Evolutionary conservation across 192 early-diverging fungal species (phyloP).

Genomic region (Phycomyces nitens): DNA sequence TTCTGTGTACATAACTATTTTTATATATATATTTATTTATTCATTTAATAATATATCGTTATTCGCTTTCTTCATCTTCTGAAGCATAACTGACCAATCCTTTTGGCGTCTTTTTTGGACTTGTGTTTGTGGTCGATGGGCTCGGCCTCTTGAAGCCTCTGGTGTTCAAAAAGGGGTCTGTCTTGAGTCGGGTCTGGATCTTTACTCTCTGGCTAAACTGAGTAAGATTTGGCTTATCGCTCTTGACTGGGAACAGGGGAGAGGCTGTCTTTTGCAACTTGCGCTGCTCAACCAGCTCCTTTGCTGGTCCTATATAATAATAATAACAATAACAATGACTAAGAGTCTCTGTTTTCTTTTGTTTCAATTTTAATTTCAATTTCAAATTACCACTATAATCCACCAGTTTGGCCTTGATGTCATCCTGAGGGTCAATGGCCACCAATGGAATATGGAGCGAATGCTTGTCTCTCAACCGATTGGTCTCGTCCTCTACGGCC

Average conservation of each 20-base stretch:
- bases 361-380: background rate
- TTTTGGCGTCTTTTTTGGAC: background rate
- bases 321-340: background rate
- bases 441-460: constrained; percentile 57
- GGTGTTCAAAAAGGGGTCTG: constrained; percentile 39
- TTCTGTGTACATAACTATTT: background rate
- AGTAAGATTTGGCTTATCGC: background rate
- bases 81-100: constrained; percentile 2
- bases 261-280: constrained; percentile 23
- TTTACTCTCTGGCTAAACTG: constrained; percentile 17
- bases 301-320: constrained; percentile 22
- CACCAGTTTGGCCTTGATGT: constrained; percentile 42
- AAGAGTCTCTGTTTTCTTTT: background rate
- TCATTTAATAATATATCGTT: background rate
- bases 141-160: background rate
- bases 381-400: constrained; percentile 39
- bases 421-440: constrained; percentile 50
- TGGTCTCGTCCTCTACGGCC: constrained; percentile 40
- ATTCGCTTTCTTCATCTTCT: background rate
- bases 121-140: background rate
- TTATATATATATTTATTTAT: background rate
- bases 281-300: constrained; percentile 25
- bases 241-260: constrained; percentile 21
- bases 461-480: constrained; percentile 54
- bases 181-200: constrained; percentile 38